Conservation (phyloP, 2,329 filamentous ascomycete species). For the Diaporthe amygdali region DNA sequence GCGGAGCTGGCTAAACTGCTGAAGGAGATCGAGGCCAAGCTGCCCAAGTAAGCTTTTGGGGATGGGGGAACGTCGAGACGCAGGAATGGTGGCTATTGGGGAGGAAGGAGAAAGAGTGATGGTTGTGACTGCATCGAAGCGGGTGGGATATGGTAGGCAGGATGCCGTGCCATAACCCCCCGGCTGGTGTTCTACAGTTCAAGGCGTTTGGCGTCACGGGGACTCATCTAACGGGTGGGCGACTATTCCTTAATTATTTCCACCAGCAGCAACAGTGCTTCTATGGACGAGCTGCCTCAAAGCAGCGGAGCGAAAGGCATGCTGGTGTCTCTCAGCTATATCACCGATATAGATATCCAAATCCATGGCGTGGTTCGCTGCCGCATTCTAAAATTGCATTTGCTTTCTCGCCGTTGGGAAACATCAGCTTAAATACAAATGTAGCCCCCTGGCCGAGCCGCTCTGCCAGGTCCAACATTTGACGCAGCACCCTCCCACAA, state of each 20-base stretch:
- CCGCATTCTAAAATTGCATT: background rate
- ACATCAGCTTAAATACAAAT: background rate
- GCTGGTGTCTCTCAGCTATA: background rate
- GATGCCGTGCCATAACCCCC: background rate
- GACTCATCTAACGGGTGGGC: background rate
- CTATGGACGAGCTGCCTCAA: background rate
- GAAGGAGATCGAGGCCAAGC: slow-evolving; percentile 62
- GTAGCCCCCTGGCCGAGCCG: background rate
- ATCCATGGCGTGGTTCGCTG: background rate
- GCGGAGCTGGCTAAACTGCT: slow-evolving; percentile 66
- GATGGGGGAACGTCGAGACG: slow-evolving; percentile 16
- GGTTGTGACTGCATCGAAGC: background rate
- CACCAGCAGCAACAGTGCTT: background rate
- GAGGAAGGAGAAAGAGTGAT: background rate
- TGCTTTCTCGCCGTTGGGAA: background rate
- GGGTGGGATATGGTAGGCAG: background rate
- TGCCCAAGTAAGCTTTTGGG: slow-evolving; percentile 38
- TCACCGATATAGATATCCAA: background rate
- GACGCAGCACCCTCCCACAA: background rate
- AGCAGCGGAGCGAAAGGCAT: background rate
- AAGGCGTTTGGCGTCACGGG: slow-evolving; percentile 11
- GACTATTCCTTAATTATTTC: background rate
- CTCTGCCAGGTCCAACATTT: background rate
- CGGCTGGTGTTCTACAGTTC: background rate
- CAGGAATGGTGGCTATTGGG: background rate